phyloP scores from a whole-genome alignment of 257 asterid species.

The Solanum appendiculatum region DNA sequence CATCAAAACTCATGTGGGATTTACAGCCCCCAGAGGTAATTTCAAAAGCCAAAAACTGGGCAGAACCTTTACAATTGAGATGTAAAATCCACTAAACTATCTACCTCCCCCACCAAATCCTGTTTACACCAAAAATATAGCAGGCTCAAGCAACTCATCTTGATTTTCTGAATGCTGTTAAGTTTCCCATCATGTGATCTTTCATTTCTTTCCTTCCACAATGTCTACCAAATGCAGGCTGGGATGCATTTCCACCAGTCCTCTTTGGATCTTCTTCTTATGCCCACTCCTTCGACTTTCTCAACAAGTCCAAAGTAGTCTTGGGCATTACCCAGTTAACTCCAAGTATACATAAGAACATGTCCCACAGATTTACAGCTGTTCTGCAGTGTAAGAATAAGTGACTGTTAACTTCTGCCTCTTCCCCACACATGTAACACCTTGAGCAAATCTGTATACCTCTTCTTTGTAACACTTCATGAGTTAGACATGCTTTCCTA shows the following conservation, averaged over 20 bases:
- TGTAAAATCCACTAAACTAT: neutral
- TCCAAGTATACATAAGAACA: neutral
- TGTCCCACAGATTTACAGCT: neutral
- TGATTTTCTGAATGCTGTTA: neutral
- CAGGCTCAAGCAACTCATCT: neutral
- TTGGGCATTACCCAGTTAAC: neutral
- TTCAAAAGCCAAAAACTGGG: neutral
- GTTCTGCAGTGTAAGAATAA: neutral
- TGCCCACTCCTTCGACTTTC: neutral
- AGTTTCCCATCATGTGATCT: neutral
- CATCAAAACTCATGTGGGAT: neutral
- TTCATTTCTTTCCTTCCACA: neutral
- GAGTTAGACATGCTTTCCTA: neutral
- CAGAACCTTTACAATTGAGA: neutral
- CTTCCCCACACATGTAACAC: neutral
- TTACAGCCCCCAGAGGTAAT: neutral
- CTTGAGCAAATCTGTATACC: neutral
- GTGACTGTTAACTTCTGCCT: neutral
- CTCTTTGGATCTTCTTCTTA: neutral
- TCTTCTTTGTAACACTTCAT: neutral
- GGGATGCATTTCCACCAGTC: neutral
- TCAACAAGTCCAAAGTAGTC: neutral
- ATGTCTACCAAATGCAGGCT: neutral
- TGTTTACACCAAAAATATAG: neutral
- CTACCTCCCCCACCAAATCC: neutral